Percentiles rank a stretch among this genome's conserved stretches.
phyloP scores from a whole-genome alignment of 495 filamentous ascomycete genomes.

The Astrothelium macrocarpum region DNA sequence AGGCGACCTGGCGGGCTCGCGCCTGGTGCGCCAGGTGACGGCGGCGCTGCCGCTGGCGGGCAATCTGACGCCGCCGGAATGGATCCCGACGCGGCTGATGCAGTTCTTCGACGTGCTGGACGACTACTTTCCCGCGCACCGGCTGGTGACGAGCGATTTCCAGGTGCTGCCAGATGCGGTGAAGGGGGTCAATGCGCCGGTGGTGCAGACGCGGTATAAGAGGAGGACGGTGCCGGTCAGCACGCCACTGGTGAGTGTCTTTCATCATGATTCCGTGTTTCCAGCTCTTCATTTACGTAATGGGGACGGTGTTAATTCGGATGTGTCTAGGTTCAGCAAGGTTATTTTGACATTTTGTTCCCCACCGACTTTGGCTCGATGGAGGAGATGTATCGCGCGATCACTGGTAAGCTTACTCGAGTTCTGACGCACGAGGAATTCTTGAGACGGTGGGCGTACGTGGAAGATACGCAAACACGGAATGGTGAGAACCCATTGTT shows the following conservation, averaged over 20 bases:
- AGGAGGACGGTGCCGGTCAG: conserved; percentile 76
- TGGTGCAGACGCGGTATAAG: conserved; percentile 89
- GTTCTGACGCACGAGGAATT: conserved; percentile 86
- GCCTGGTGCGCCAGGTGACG: conserved; percentile 47
- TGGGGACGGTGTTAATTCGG: not conserved
- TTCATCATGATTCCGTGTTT: not conserved
- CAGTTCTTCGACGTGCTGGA: conserved; percentile 89
- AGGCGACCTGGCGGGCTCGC: conserved; percentile 38
- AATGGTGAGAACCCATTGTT: conserved; percentile 91
- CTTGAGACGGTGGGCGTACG: conserved; percentile 73
- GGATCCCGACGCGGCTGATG: conserved; percentile 88
- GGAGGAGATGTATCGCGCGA: conserved; percentile 79
- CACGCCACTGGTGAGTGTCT: conserved; percentile 70
- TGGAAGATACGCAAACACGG: conserved; percentile 77
- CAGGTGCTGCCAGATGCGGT: conserved; percentile 72
- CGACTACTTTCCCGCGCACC: conserved; percentile 77
- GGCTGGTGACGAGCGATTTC: conserved; percentile 86
- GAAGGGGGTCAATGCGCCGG: conserved; percentile 76
- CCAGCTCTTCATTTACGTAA: not conserved
- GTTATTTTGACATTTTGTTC: conserved; percentile 98
- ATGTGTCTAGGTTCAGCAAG: conserved; percentile 70
- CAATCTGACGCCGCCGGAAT: conserved; percentile 74
- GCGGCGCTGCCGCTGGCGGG: conserved; percentile 55
- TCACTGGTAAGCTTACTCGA: conserved; percentile 82
- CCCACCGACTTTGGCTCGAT: conserved; percentile 85